Base-by-base conservation (phyloP, 2,329 filamentous ascomycete species). In the Septoria linicola region DNA sequence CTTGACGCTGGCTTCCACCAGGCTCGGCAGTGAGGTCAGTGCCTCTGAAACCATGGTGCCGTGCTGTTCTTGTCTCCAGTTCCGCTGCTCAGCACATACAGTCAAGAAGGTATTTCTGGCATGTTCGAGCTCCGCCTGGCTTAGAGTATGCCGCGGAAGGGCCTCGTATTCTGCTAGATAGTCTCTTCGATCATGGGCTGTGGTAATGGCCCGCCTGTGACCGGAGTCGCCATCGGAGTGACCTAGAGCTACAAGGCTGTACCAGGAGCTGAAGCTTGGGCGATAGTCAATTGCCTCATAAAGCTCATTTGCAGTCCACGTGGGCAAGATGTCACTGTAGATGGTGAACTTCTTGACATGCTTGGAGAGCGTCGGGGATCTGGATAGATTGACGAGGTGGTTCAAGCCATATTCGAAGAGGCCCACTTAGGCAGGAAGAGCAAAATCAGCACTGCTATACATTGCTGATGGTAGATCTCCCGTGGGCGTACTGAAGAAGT, bases 281-380 rank as follows among this genome's bases (percentile, higher is more conserved):
- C 53, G 31, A 17, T 42, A 42, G 30, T 52, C 48, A 31, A 59
- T 57, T 4, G 39, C 43, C 20, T 45, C 49, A 8, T 34, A 3
- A 37, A 17, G 54, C 14, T 34, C 53, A 32, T 40, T 40, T 50
- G 37, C 49, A 4, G 8, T 41, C 52, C 48, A 62, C 10, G 47
- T 19, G 1, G 65, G 64, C 30, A 65, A 21, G n/a, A 64, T 51
- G 32, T 67, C 63, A 2, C 53, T 52, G 40, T 57, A 60, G 43
- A 64, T 59, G n/a, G 60, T 61, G 37, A 66, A 56, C 4, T 52
- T 53, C 34, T 60, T 60, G 42, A 67, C 60, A 44, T 62, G 54
- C 41, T 55, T 59, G 13, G 56, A 50, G 11, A 66, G 32, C 17
- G 55, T 51, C n/a, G 27, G 41, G 2, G 56, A 57, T n/a, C 55